Evolutionary conservation across 2,329 filamentous ascomycete species (phyloP), one percentile per base, ranked within the genome.

Genomic region (Aspergillus hortae): DNA sequence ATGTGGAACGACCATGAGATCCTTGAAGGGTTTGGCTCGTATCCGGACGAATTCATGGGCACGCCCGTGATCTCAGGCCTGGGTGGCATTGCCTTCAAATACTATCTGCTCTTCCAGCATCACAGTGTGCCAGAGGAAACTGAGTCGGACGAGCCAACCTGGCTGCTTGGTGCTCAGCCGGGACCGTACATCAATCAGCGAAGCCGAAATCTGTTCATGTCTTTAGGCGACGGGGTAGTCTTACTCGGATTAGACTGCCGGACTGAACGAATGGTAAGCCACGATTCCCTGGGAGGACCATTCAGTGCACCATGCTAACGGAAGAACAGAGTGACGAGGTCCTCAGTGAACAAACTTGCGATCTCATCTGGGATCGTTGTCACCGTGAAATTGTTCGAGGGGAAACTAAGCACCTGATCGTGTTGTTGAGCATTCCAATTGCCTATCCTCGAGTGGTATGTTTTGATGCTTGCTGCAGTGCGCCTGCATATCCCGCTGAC

Each of bases 21-120:
- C 60, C 92, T 92, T 57, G 88, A 92, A 71, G 94, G 95, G 1
- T 99, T 87, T 67, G 94, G 94, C 6, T 96, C 91, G 0, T 99
- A 97, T 68, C 86, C 92, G 4, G 83, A 96, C 60, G 84, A 89
- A 59, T 94, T 96, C 65, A 97, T 96, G 90, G 84, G 82, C 58
- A 90, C 89, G 2, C 88, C 90, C 0, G 89, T 97, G 0, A 95
- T 99, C 67, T 87, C 86, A 2, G 94, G 95, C 0, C 73, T 99
- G 7, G 95, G 94, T 2, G 88, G 88, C 35, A 85, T 97, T 46
- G 92, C 92, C 0, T 97, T 94, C 81, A 99, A 99, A 70, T 99
- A 97, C 73, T 99, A 99, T 65, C 87, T 99, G 85, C 81, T 99
- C 7, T 99, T 99, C 75, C 94, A 99, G 70, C 94, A 99, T 62